Conservation (phyloP, 495 filamentous ascomycete genomes). For the Entonaema liquescens region DNA sequence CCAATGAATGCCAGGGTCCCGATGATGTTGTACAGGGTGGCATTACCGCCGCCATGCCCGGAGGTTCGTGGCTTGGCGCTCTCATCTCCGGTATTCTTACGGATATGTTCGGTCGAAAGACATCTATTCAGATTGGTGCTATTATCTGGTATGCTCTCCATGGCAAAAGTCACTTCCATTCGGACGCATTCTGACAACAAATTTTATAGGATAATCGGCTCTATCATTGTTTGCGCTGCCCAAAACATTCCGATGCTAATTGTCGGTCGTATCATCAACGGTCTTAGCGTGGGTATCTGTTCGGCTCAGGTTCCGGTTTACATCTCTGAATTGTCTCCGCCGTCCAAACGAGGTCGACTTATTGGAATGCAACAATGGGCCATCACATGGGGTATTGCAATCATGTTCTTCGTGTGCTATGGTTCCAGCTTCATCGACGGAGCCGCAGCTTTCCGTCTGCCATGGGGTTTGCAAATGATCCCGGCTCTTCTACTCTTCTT, state of each 20-base stretch:
- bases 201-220: conserved; percentile 61
- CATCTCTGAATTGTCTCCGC: conserved; percentile 75
- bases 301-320: conserved; percentile 84
- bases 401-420: conserved; percentile 85
- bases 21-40: conserved; percentile 62
- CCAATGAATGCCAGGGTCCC: conserved; percentile 58
- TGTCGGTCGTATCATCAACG: conserved; percentile 80
- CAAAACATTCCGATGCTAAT: conserved; percentile 79
- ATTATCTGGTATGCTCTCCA: conserved; percentile 64
- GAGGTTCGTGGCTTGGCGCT: conserved; percentile 78
- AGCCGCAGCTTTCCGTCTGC: conserved; percentile 71
- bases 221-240: conserved; percentile 72
- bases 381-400: conserved; percentile 82
- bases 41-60: conserved; percentile 77
- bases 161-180: background rate
- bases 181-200: conserved; percentile 22
- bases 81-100: conserved; percentile 71
- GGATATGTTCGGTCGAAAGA: conserved; percentile 73
- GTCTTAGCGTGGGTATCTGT: conserved; percentile 77
- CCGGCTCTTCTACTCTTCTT: conserved; percentile 71
- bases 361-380: conserved; percentile 80
- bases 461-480: conserved; percentile 81
- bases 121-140: conserved; percentile 69
- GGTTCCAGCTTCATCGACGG: conserved; percentile 72
- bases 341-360: conserved; percentile 73